phyloP scores from a whole-genome alignment of 805 yeast genomes.

The Zygosaccharomyces pseudorouxii region DNA sequence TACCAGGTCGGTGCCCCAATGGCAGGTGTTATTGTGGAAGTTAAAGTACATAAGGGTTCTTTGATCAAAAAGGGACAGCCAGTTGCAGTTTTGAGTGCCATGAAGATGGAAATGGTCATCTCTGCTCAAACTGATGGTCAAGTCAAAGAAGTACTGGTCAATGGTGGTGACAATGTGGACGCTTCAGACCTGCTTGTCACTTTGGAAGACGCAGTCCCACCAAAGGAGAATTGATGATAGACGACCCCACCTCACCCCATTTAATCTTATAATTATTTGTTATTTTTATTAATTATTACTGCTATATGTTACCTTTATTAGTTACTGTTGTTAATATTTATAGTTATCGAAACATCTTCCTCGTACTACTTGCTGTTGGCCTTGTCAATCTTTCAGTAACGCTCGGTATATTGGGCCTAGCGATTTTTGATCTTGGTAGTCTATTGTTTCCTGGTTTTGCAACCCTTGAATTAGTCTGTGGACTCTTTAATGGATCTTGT shows the following conservation, averaged over 20 bases:
- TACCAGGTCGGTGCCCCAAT: conserved; percentile 97
- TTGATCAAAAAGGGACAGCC: conserved; percentile 97
- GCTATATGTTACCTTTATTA: conserved; percentile 4
- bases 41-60: conserved; percentile 80
- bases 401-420: conserved; percentile 23
- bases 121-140: conserved; percentile 86
- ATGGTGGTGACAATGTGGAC: conserved; percentile 93
- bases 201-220: conserved; percentile 37
- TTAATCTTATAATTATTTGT: background rate
- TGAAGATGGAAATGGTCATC: conserved; percentile 99
- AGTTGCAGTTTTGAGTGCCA: conserved; percentile 87
- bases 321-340: background rate
- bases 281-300: conserved; percentile 1
- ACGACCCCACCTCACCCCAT: background rate
- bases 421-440: conserved; percentile 5
- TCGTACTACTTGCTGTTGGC: conserved; percentile 26
- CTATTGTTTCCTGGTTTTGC: conserved; percentile 9
- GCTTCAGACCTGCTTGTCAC: conserved; percentile 82
- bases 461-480: background rate
- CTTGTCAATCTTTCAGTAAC: conserved; percentile 21
- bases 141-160: conserved; percentile 68
- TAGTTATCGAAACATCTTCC: conserved; percentile 25
- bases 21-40: conserved; percentile 98
- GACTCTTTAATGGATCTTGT: background rate
- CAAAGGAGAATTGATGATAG: conserved; percentile 16